phyloP scores from a whole-genome alignment of 768 basidiomycete species.

The Hericium erinaceus region DNA sequence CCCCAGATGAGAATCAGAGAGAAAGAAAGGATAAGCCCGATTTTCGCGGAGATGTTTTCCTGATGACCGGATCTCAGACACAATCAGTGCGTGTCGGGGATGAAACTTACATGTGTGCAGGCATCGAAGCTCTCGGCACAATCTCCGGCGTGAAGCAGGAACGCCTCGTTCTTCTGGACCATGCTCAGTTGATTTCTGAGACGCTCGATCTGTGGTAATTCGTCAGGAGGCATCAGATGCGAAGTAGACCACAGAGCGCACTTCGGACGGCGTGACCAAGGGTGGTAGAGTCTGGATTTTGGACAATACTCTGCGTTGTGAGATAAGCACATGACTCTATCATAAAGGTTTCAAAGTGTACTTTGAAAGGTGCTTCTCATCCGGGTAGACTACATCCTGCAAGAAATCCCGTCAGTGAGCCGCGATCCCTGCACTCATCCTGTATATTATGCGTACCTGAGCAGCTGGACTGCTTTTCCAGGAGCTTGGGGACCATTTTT shows the following conservation, averaged over 20 bases:
- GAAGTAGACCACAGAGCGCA: slow-evolving; percentile 23
- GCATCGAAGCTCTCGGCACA: slow-evolving; percentile 96
- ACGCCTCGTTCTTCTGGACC: slow-evolving; percentile 82
- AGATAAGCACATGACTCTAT: neutral
- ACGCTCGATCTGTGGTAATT: slow-evolving; percentile 55
- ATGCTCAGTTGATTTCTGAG: slow-evolving; percentile 70
- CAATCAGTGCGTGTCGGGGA: neutral
- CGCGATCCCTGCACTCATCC: too few species aligned
- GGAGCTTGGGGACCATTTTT: neutral
- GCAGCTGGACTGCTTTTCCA: neutral
- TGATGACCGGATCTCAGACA: slow-evolving; percentile 19
- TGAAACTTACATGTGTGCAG: slow-evolving; percentile 65
- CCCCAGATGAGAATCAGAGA: slow-evolving; percentile 94
- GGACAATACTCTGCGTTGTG: slow-evolving; percentile 49
- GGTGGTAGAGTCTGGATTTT: slow-evolving; percentile 80
- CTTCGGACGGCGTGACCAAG: slow-evolving; percentile 89
- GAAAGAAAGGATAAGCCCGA: slow-evolving; percentile 89
- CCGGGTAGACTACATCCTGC: slow-evolving; percentile 66
- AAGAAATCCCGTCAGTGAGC: neutral
- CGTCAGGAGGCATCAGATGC: neutral
- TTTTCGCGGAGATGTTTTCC: slow-evolving; percentile 83
- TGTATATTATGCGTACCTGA: neutral
- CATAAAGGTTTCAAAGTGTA: slow-evolving; percentile 14
- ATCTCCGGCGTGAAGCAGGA: slow-evolving; percentile 94
- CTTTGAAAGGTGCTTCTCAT: slow-evolving; percentile 51